Evolutionary conservation across 1,284 basidiomycete genomes (phyloP).

Genomic region (Ceratobasidium sp.): DNA sequence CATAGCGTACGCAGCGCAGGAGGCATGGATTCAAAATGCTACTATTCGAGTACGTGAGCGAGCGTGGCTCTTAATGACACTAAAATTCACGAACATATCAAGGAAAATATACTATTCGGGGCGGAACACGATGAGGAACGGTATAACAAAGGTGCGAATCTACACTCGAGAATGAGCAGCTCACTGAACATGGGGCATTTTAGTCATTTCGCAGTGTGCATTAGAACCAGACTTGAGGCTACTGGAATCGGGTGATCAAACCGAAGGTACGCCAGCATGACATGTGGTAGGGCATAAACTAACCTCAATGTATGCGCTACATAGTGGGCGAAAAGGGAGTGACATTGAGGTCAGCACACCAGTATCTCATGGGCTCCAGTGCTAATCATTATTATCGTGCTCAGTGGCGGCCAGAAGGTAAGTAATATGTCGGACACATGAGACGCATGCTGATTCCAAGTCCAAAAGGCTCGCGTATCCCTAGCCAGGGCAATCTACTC

Average conservation of each 20-base stretch:
- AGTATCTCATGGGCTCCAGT: conserved; percentile 41
- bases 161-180: conserved; percentile 6
- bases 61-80: not conserved
- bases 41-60: conserved; percentile 53
- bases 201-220: conserved; percentile 56
- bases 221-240: conserved; percentile 70
- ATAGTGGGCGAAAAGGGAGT: conserved; percentile 87
- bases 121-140: conserved; percentile 60
- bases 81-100: too few relatives aligned
- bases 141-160: conserved; percentile 53
- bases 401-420: conserved; percentile 62
- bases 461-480: conserved; percentile 72
- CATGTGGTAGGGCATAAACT: not conserved
- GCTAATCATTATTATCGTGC: conserved; percentile 26
- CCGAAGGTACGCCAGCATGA: conserved; percentile 5
- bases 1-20: conserved; percentile 74
- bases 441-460: too few relatives aligned
- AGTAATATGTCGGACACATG: not conserved
- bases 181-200: not conserved
- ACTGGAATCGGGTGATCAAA: conserved; percentile 63
- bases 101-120: conserved; percentile 70
- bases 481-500: conserved; percentile 82
- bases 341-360: conserved; percentile 60
- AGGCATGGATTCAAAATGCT: conserved; percentile 71
- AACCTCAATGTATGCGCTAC: conserved; percentile 53